Evolutionary conservation across 2,329 filamentous ascomycete species (phyloP), one percentile per base, ranked within the genome.

Genomic region (Gnomoniopsis sp.): DNA sequence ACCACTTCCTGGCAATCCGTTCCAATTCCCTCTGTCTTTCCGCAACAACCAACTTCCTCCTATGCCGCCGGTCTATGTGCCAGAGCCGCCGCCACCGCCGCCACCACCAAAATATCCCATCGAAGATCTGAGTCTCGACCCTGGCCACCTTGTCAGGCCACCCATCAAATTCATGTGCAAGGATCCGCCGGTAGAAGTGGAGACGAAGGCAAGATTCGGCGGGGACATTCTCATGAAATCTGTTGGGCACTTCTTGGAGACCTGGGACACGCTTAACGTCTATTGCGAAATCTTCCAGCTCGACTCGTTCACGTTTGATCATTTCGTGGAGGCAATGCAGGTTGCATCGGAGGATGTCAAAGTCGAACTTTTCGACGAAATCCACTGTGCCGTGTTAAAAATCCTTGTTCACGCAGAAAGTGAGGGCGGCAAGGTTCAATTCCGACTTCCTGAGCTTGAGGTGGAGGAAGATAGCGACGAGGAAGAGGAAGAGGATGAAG

Each of bases 261-360:
- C 90, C 0, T 99, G 95, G 95, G 92, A 97, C 67, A 97, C 93
- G 0, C 80, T 99, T 36, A 99, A 97, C 68, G 93, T 99, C n/a
- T 97, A 97, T 70, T 96, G 92, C 69, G 91, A 96, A 68, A 88
- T 97, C 19, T 96, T 96, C 69, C 86, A 91, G 68, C 81, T 99
- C 26, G 95, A 99, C 72, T 98, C 93, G 0, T 99, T 99, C 70
- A 98, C 93, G 0, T 96, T 98, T 68, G 95, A 99, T 71, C 95
- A 99, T 71, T 98, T 93, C 67, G 81, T 96, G 4, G 89, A 98
- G 70, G 89, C 93, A 0, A 87, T 99, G 80, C 83, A 87, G 51
- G 88, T 93, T 59, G 83, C 89, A 0, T 91, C 87, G 0, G 83
- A 88, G 36, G 86, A 91, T 22, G 77, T 85, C 1, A 87, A 88